Percentiles rank a stretch among this genome's conserved stretches.
Conservation (phyloP, 176 grass and related monocot genomes). For the Lolium multiflorum region DNA sequence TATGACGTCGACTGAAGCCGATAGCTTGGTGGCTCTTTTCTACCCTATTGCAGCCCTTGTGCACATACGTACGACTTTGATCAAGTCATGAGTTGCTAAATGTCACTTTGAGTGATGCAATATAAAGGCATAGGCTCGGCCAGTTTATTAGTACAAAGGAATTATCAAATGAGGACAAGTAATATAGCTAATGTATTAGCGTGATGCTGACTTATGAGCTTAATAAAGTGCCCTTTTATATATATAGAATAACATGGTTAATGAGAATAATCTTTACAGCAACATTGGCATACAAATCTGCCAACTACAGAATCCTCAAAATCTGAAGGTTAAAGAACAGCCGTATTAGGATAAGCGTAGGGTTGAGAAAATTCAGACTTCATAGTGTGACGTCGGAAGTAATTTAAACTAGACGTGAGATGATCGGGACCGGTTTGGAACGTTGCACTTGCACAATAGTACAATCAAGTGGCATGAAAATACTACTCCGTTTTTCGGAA, state of each 20-base stretch:
- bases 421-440: not conserved
- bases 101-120: not conserved
- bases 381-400: not conserved
- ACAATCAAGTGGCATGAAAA: not conserved
- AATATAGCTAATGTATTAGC: not conserved
- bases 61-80: constrained; percentile 25
- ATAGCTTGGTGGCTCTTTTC: not conserved
- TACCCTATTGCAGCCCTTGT: not conserved
- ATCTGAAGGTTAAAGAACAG: too few relatives aligned
- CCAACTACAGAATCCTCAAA: too few relatives aligned
- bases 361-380: not conserved
- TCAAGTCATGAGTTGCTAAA: constrained; percentile 23
- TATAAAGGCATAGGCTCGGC: not conserved
- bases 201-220: too few relatives aligned
- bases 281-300: too few relatives aligned
- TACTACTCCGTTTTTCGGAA: not conserved
- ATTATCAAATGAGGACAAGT: not conserved
- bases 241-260: too few relatives aligned
- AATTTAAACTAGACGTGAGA: not conserved
- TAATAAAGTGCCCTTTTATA: too few relatives aligned
- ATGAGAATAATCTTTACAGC: too few relatives aligned
- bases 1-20: not conserved
- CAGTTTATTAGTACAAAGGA: not conserved
- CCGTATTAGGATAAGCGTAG: not conserved
- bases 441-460: not conserved